A percentile compares a stretch with the other conserved stretches of the same genome.
phyloP scores from a whole-genome alignment of 176 grass and related monocot genomes.

The Zea luxurians region DNA sequence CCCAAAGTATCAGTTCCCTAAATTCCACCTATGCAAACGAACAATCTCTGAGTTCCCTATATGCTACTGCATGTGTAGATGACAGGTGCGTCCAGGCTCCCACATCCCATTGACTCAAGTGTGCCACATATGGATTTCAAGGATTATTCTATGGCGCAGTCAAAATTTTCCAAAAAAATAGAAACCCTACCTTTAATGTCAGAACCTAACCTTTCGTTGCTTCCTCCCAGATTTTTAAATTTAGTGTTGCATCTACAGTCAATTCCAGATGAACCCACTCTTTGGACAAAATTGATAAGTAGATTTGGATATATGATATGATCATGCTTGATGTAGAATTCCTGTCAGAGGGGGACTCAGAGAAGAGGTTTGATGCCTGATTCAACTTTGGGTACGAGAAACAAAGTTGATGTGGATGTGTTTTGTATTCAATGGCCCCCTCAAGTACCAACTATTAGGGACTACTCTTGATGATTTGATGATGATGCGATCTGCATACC shows the following conservation, averaged over 20 bases:
- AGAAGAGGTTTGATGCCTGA: background rate
- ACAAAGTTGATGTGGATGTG: too few species aligned
- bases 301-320: constrained; percentile 14
- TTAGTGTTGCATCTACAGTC: background rate
- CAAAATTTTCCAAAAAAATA: background rate
- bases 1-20: background rate
- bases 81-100: background rate
- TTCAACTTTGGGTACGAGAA: background rate
- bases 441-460: too few species aligned
- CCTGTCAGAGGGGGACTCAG: background rate
- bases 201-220: too few species aligned
- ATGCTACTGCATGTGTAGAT: background rate
- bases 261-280: background rate
- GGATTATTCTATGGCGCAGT: background rate
- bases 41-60: background rate
- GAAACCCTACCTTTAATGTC: constrained; percentile 3
- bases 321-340: background rate
- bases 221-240: background rate
- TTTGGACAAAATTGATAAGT: background rate
- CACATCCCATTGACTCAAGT: too few species aligned
- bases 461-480: too few species aligned
- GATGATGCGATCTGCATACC: too few species aligned
- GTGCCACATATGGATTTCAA: too few species aligned
- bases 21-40: background rate
- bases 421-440: too few species aligned